Evolutionary conservation across 2,329 filamentous ascomycete species (phyloP), one percentile per base, ranked within the genome.

Genomic region (Cytospora paraplurivora): DNA sequence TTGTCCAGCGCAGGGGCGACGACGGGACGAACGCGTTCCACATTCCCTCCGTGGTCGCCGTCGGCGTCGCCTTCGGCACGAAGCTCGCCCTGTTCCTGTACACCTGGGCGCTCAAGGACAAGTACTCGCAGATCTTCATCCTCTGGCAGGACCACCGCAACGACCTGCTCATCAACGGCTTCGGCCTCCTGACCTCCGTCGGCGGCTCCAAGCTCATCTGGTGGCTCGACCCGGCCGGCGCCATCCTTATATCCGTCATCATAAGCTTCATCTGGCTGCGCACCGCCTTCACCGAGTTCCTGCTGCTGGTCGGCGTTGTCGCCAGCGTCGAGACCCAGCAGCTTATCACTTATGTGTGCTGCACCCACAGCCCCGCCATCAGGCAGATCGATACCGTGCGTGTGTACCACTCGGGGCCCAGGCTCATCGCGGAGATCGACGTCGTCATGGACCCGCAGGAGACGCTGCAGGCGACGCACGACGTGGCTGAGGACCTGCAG

Each of bases 141-240:
- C 81, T 98, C 15, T 97, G 93, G 93, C 91, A 96, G 76, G 94
- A 98, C 72, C 95, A 99, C 78, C 89, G 95, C 66, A 99, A 99
- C 73, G 95, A 99, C 73, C 82, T 99, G n/a, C 82, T 97, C 71
- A 92, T 99, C 83, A 99, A 98, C 75, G 92, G 92, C 60, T 92
- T 96, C 69, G 93, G 90, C 85, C 88, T 98, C 67, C 77, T 97
- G 61, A 97, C 93, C 1, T 94, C 91, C 3, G 88, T 97, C n/a
- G 91, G 92, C 62, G 95, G 95, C 38, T 87, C 88, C 68, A 96
- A 96, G 80, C 81, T 98, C 27, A 81, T 82, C 65, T 97, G 94
- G 94, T 98, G 92, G 92, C 88, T 99, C 68, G 95, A 99, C 77
- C 93, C 95, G 0, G 87, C 91, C 79, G 95, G 95, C 51, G 94